Conservation (phyloP, 140 eudicot genomes). For the Bidens hawaiensis region DNA sequence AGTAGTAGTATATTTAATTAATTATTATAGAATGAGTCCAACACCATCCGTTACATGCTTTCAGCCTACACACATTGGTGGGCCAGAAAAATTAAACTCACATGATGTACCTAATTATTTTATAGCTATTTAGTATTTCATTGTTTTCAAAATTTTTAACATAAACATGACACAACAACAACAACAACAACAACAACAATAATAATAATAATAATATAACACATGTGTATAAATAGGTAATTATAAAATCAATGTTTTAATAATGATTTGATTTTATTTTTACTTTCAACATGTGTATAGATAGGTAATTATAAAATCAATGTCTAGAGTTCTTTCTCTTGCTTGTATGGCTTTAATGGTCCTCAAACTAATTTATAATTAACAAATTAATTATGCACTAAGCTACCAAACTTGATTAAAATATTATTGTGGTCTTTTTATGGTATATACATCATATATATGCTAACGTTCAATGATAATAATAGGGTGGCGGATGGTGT, state of each 20-base stretch:
- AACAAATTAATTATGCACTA: not conserved
- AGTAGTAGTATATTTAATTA: too few relatives aligned
- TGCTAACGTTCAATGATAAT: slow-evolving; percentile 4
- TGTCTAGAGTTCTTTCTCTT: not conserved
- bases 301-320: too few relatives aligned
- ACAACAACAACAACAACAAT: too few relatives aligned
- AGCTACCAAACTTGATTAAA: not conserved
- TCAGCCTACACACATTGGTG: not conserved
- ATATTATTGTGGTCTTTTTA: not conserved
- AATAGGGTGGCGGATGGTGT: slow-evolving; percentile 99
- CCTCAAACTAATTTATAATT: not conserved
- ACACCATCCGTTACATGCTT: not conserved
- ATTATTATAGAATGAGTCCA: not conserved
- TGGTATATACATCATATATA: slow-evolving; percentile 2
- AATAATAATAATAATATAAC: not conserved
- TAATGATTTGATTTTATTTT: not conserved
- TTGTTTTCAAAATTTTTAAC: not conserved
- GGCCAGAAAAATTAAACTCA: not conserved
- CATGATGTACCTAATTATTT: not conserved
- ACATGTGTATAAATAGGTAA: not conserved
- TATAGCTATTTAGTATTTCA: not conserved
- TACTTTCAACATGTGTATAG: too few relatives aligned
- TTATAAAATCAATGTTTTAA: too few relatives aligned
- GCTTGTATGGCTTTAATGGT: not conserved
- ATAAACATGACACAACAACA: not conserved